These are phyloP conservation scores for Selaginella tamariscina DNA, from an alignment of 75 land plant genomes.

Conservation along the genomic window DNA sequence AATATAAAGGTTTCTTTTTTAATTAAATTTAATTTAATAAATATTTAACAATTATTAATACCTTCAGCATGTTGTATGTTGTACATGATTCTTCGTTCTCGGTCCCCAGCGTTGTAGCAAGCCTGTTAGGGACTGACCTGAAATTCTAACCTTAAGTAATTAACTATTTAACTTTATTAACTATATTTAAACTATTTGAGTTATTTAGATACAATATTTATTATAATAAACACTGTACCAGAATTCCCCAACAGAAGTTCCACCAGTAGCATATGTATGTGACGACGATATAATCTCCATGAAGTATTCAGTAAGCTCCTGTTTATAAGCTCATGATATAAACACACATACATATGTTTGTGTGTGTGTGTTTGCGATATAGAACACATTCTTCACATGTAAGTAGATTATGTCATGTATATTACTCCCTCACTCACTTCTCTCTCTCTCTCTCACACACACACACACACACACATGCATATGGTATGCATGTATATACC, in stretches of 20 bases:
- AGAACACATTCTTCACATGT: too few relatives aligned
- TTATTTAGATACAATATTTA: too few relatives aligned
- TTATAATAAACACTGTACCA: conserved; percentile 46
- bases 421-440: too few relatives aligned
- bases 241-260: conserved; percentile 74
- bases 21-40: background rate
- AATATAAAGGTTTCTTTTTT: background rate
- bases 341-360: too few relatives aligned
- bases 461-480: background rate
- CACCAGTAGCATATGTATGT: conserved; percentile 89
- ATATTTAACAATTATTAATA: conserved; percentile 7
- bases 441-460: too few relatives aligned
- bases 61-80: conserved; percentile 98
- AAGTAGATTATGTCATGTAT: too few relatives aligned
- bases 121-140: conserved; percentile 69
- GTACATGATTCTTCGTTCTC: conserved; percentile 95
- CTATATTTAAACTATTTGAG: too few relatives aligned
- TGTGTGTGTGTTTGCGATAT: too few relatives aligned
- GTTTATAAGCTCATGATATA: conserved; percentile 19
- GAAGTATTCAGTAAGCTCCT: conserved; percentile 65
- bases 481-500: background rate
- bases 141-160: background rate
- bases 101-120: conserved; percentile 44
- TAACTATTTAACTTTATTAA: too few relatives aligned
- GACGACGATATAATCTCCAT: conserved; percentile 78